Evolutionary conservation across 1,284 basidiomycete species (phyloP), one percentile per base, ranked within the genome.

Genomic region (Heliocybe sulcata): DNA sequence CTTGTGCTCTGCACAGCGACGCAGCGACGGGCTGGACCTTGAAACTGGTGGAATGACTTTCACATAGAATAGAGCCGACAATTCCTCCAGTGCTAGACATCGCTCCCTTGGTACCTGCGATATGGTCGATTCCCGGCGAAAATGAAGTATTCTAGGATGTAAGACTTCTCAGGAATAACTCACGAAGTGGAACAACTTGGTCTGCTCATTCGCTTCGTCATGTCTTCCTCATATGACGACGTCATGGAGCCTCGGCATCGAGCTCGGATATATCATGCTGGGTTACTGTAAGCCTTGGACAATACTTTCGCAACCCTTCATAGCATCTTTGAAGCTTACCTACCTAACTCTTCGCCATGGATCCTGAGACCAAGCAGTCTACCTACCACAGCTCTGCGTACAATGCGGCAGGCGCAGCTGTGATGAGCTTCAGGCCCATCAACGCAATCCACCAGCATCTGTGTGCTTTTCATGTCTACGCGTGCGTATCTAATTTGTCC

Each of bases 401-500:
- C 59, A 54, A 67, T 20, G 65, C 67, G 2, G 69, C 72, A 4
- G 72, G 70, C 2, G 63, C 64, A 22, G 70, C 68, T 0, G 68
- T 75, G 60, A 77, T 76, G 68, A 75, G 69, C 61, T 75, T 78
- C 62, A 64, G 63, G 35, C 78, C 77, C 9, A 71, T 79, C 47
- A 72, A 74, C 45, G 64, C 67, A 25, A 75, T 77, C 50, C 74
- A 78, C 56, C 74, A 78, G 58, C 77, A 80, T 59, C 65, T 80
- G 4, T 78, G 77, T 58, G 73, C 71, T 3, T 72, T 79, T 55
- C 76, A 75, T 55, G 55, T 65, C 20, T 68, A 72, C 52, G 62
- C 69, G 67, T 72, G 56, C 29, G 69, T 60, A n/a, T 25, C 23
- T 26, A 52, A 14, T 14, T 22, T 27, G 12, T 55, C 50, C 29